A percentile compares a stretch with the other conserved stretches of the same genome.
Evolutionary conservation across 1,139 yeast species (phyloP).

Genomic region (Candida glucosophila): DNA sequence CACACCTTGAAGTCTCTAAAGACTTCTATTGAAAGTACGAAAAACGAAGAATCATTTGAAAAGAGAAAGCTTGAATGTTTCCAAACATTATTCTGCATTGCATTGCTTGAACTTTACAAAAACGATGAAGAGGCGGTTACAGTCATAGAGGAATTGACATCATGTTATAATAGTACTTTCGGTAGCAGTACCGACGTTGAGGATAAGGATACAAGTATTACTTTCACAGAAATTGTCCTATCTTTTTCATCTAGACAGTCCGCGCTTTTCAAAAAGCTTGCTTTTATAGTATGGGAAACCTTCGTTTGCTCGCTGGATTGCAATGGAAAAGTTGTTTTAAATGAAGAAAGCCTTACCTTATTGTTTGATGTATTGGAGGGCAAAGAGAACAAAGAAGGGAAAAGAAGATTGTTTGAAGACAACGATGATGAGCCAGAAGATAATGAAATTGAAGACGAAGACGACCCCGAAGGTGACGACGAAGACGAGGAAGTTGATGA

Average conservation of each 20-base stretch:
- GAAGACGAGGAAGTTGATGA: constrained; percentile 25
- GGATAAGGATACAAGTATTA: constrained; percentile 33
- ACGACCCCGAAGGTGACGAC: no score
- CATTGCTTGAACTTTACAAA: constrained; percentile 65
- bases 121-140: constrained; percentile 76
- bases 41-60: no score
- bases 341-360: constrained; percentile 43
- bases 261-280: constrained; percentile 59
- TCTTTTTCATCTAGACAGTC: constrained; percentile 71
- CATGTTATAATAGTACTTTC: constrained; percentile 38
- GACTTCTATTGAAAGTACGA: constrained; percentile 21
- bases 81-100: constrained; percentile 72
- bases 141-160: constrained; percentile 63
- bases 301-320: constrained; percentile 26
- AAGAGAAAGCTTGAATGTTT: constrained; percentile 39
- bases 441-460: constrained; percentile 12
- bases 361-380: constrained; percentile 62
- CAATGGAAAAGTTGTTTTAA: constrained; percentile 21
- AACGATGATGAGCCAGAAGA: constrained; percentile 38
- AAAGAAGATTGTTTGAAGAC: constrained; percentile 63
- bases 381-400: constrained; percentile 79
- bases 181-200: constrained; percentile 7
- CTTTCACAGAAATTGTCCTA: constrained; percentile 72
- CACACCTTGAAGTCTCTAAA: no score
- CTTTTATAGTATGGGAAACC: constrained; percentile 69